Evolutionary conservation across 805 yeast genomes (phyloP).

Genomic region (Kodamaea neixiangensis): DNA sequence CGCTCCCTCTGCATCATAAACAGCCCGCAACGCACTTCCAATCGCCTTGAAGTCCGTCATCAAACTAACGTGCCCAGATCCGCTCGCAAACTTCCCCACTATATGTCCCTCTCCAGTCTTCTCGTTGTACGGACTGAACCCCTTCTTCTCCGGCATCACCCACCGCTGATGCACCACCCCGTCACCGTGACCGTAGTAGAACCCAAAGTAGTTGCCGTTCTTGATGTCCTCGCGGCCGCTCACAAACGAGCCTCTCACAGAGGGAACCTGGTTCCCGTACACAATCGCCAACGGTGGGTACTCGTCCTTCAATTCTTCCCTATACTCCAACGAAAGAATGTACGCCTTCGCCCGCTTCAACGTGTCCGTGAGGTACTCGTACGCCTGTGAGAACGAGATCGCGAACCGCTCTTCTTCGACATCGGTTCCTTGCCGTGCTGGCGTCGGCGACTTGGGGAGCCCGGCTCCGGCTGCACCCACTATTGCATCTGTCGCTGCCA

Average conservation of each 20-base stretch:
- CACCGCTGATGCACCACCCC: conserved; percentile 86
- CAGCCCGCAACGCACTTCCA: conserved; percentile 68
- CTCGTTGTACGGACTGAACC: conserved; percentile 47
- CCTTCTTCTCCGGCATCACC: conserved; percentile 76
- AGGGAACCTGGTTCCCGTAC: conserved; percentile 80
- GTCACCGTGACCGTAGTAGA: conserved; percentile 88
- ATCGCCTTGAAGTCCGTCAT: conserved; percentile 73
- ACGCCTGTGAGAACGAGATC: conserved; percentile 57
- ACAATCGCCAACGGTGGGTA: conserved; percentile 87
- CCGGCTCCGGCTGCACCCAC: conserved; percentile 3
- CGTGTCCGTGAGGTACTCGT: conserved; percentile 62
- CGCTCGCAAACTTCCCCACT: conserved; percentile 64
- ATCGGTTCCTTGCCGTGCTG: background rate
- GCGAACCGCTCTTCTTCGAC: conserved; percentile 14
- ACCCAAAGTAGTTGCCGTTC: conserved; percentile 72
- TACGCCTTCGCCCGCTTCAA: conserved; percentile 61
- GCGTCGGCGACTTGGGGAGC: background rate
- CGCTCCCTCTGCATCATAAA: conserved; percentile 56
- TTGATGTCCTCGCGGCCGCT: conserved; percentile 59
- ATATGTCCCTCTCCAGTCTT: conserved; percentile 48
- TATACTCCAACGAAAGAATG: conserved; percentile 54
- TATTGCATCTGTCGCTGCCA: background rate
- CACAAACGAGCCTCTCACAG: conserved; percentile 79
- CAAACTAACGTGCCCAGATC: conserved; percentile 76
- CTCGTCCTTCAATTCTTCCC: conserved; percentile 41